A percentile compares a stretch with the other conserved stretches of the same genome.
Conservation (phyloP, 257 asterid species). For the Jasminum sambac region DNA sequence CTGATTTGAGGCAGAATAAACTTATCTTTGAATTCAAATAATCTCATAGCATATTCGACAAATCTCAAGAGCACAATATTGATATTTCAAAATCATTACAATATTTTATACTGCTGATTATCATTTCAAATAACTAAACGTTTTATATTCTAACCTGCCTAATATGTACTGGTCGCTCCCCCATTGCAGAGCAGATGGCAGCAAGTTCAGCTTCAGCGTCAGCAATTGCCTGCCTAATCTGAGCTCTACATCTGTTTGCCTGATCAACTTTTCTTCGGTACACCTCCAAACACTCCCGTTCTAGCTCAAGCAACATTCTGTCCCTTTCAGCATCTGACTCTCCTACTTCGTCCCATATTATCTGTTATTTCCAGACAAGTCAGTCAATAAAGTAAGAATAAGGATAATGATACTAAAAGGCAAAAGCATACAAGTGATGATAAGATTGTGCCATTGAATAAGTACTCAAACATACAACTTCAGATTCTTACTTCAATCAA, state of each 20-base stretch:
- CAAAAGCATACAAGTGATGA: neutral
- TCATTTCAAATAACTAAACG: neutral
- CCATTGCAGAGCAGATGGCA: constrained; percentile 86
- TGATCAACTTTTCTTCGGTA: constrained; percentile 93
- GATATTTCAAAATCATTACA: neutral
- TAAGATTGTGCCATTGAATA: neutral
- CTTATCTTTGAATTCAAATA: neutral
- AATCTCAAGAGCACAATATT: neutral
- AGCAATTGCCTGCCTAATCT: constrained; percentile 95
- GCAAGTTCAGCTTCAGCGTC: constrained; percentile 99
- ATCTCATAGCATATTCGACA: constrained; percentile 15
- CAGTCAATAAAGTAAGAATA: neutral
- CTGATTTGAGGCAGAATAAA: constrained; percentile 4
- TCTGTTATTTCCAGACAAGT: constrained; percentile 46
- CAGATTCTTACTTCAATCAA: neutral
- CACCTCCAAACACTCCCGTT: constrained; percentile 87
- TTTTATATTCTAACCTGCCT: constrained; percentile 61
- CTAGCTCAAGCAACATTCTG: constrained; percentile 80
- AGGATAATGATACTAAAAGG: constrained; percentile 1
- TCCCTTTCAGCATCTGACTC: constrained; percentile 84
- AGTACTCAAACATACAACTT: neutral
- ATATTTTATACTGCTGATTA: neutral
- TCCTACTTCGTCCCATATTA: constrained; percentile 99
- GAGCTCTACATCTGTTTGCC: constrained; percentile 89
- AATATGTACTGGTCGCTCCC: constrained; percentile 91